phyloP scores from a whole-genome alignment of 305 asterid genomes.

The Nicotiana rustica region DNA sequence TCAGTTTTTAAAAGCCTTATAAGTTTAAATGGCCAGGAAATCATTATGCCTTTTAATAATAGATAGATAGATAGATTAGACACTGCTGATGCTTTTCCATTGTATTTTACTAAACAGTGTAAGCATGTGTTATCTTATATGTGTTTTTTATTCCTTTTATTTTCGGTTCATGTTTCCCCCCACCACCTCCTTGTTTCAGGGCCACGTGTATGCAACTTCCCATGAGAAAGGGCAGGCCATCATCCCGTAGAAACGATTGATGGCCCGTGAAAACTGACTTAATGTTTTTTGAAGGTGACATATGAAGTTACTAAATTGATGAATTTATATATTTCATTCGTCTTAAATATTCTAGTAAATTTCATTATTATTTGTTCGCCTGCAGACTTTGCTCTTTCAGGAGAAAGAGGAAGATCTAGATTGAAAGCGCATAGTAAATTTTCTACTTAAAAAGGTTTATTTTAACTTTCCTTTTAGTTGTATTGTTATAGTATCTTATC shows the following conservation, averaged over 20 bases:
- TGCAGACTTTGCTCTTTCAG: constrained; percentile 67
- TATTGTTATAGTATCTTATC: not conserved
- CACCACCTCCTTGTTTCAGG: constrained; percentile 47
- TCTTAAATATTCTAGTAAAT: constrained; percentile 19
- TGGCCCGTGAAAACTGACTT: constrained; percentile 52
- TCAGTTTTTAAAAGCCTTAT: too few relatives aligned
- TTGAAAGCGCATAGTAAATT: constrained; percentile 71
- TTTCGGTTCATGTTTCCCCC: constrained; percentile 32
- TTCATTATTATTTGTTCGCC: not conserved
- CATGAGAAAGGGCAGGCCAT: constrained; percentile 45
- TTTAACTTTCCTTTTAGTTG: not conserved
- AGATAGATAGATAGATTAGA: too few relatives aligned
- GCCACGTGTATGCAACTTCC: constrained; percentile 58
- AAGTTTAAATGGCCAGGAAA: too few relatives aligned
- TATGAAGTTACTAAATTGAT: not conserved
- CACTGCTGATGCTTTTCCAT: too few relatives aligned
- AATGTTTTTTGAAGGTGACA: constrained; percentile 71
- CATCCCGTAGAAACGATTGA: constrained; percentile 47
- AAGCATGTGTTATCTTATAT: too few relatives aligned
- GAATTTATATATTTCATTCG: not conserved
- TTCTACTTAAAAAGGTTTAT: not conserved
- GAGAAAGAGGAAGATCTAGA: constrained; percentile 83
- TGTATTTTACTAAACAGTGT: too few relatives aligned
- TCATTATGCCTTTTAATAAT: too few relatives aligned
- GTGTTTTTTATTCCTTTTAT: not conserved